Evolutionary conservation across 306 rosid species (phyloP).

Genomic region (Dryas octopetala): DNA sequence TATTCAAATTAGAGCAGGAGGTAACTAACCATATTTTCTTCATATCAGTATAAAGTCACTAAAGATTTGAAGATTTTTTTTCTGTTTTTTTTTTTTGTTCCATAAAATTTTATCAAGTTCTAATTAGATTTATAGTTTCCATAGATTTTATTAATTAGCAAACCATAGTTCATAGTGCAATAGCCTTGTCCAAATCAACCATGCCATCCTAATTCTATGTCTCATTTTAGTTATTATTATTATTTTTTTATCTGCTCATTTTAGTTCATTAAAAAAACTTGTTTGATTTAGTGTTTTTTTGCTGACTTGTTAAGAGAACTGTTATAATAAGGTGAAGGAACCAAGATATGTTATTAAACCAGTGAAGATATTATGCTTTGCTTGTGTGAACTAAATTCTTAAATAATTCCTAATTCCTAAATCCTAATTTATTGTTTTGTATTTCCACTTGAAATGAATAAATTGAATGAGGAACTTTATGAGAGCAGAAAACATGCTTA

Average conservation of each 20-base stretch:
- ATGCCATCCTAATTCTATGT: background rate
- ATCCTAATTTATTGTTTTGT: background rate
- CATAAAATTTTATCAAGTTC: background rate
- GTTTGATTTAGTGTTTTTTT: background rate
- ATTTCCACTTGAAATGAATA: background rate
- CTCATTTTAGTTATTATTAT: background rate
- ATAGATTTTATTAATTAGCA: background rate
- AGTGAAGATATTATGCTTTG: background rate
- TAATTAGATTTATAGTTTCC: background rate
- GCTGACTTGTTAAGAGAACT: background rate
- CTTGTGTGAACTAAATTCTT: background rate
- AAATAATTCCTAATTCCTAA: background rate
- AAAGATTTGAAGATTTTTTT: background rate
- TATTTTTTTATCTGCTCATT: background rate
- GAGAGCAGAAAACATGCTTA: slow-evolving; percentile 2
- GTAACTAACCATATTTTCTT: slow-evolving; percentile 41
- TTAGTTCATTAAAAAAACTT: background rate
- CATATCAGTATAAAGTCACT: background rate
- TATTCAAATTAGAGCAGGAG: slow-evolving; percentile 98
- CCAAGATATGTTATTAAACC: background rate
- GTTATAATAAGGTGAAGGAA: background rate
- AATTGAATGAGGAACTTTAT: background rate
- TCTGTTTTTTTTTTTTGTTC: background rate
- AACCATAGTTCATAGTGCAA: background rate
- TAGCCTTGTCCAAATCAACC: background rate